Base-by-base conservation (phyloP, 192 early-diverging fungal genomes). In the Lobosporangium transversale region DNA sequence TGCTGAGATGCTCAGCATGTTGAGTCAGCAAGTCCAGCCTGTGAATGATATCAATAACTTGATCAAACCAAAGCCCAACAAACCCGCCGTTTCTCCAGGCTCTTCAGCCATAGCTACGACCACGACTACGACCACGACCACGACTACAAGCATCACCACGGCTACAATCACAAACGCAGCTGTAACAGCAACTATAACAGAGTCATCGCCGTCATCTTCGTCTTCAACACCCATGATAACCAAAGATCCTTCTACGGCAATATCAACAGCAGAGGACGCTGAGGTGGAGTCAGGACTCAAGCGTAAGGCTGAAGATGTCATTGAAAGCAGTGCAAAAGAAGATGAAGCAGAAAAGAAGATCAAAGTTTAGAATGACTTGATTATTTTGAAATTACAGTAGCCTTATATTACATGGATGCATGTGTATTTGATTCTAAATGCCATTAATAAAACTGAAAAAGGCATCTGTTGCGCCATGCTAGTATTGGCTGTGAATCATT, bases 291-390 rank as follows among this genome's bases (percentile, higher is more conserved):
- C 45, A 30, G 49, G 43, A 24, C 23, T 51, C 40, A 80, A 68
- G 56, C 70, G 70, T 35, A 75, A 80, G 61, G 70, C 70, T 2
- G 79, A 70, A 15, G 60, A 68, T 1, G 48, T 30, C 17, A 30
- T 31, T 18, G 66, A 37, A n/a, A 47, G 53, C 14, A 54, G 32
- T 53, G 40, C 23, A 29, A 37, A 59, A 12, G 55, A 58, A 9
- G 62, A 66, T 1, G 63, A 66, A 5, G 59, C 57, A 17, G 73
- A 67, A 1, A 76, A 76, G 58, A 76, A 62, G 45, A 23, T 44
- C 53, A 76, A 67, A 59, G 58, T 67, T 3, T 76, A 79, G 54
- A 52, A 53, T n/a, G n/a, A n/a, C n/a, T n/a, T n/a, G n/a, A n/a
- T n/a, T n/a, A n/a, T n/a, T n/a, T n/a, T n/a, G n/a, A n/a, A n/a